phyloP scores from a whole-genome alignment of 805 yeast genomes.

The Starmera quercuum region DNA sequence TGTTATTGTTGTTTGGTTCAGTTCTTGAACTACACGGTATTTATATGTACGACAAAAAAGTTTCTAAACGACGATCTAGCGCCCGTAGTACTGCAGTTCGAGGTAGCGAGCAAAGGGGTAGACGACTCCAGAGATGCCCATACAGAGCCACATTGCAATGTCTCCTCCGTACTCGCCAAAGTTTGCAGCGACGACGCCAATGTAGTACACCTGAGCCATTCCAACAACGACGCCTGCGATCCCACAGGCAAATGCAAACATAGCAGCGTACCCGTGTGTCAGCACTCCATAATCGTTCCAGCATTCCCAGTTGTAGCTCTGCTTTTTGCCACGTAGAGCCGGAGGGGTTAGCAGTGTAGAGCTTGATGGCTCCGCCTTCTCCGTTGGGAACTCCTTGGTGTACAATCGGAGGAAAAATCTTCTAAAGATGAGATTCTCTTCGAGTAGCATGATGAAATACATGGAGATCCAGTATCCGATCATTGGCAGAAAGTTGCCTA shows the following conservation, averaged over 20 bases:
- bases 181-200: slow-evolving; percentile 62
- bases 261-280: slow-evolving; percentile 69
- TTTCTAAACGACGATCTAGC: slow-evolving; percentile 18
- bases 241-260: slow-evolving; percentile 58
- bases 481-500: slow-evolving; percentile 84
- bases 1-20: no score
- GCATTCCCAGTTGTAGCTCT: slow-evolving; percentile 60
- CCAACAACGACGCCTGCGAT: slow-evolving; percentile 80
- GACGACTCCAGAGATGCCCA: slow-evolving; percentile 58
- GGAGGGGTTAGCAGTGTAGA: slow-evolving; percentile 1
- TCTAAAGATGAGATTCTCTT: slow-evolving; percentile 70
- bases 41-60: no score
- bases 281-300: slow-evolving; percentile 61
- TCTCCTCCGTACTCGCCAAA: slow-evolving; percentile 72
- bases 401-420: slow-evolving; percentile 33
- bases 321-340: slow-evolving; percentile 20
- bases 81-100: slow-evolving; percentile 53
- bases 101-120: slow-evolving; percentile 61
- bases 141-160: slow-evolving; percentile 71
- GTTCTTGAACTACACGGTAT: no score
- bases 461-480: slow-evolving; percentile 87
- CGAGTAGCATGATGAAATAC: slow-evolving; percentile 61
- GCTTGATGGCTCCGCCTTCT: slow-evolving; percentile 1
- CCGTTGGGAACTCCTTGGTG: slow-evolving; percentile 33
- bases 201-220: slow-evolving; percentile 81